phyloP scores from a whole-genome alignment of 495 filamentous ascomycete genomes.

The Corynascus novoguineensis region DNA sequence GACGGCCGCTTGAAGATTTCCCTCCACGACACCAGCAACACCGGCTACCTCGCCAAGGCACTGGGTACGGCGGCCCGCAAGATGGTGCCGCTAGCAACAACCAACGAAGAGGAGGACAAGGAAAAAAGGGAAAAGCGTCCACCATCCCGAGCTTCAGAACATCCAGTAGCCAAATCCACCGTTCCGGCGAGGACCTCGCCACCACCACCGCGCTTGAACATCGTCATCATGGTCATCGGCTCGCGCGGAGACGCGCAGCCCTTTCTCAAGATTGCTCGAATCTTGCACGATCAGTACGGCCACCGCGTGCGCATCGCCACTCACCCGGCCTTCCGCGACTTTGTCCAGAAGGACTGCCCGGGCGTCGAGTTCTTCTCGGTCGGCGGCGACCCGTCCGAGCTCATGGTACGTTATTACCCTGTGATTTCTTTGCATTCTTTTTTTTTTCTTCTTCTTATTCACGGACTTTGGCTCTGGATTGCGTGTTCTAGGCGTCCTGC shows the following conservation, averaged over 20 bases:
- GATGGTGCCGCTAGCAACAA: slow-evolving; percentile 25
- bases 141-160: not conserved
- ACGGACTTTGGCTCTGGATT: too few relatives aligned
- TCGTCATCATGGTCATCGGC: slow-evolving; percentile 76
- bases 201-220: slow-evolving; percentile 47
- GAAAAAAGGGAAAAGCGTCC: not conserved
- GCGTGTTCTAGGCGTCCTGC: too few relatives aligned
- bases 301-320: slow-evolving; percentile 76
- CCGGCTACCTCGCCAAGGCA: slow-evolving; percentile 64
- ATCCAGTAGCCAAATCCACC: not conserved
- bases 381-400: slow-evolving; percentile 69
- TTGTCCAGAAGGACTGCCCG: slow-evolving; percentile 58
- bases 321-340: slow-evolving; percentile 63
- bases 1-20: slow-evolving; percentile 66
- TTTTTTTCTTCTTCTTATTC: too few relatives aligned
- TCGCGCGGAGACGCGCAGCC: slow-evolving; percentile 76
- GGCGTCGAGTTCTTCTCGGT: slow-evolving; percentile 72
- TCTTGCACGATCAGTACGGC: slow-evolving; percentile 56
- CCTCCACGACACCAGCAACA: slow-evolving; percentile 61
- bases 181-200: not conserved
- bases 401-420: too few relatives aligned
- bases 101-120: slow-evolving; percentile 1
- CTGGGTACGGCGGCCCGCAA: slow-evolving; percentile 52
- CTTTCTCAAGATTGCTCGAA: slow-evolving; percentile 62
- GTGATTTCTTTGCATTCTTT: too few relatives aligned